A percentile compares a stretch with the other conserved stretches of the same genome.
Conservation (phyloP, 805 yeast species). For the Zygotorulaspora chibaensis region DNA sequence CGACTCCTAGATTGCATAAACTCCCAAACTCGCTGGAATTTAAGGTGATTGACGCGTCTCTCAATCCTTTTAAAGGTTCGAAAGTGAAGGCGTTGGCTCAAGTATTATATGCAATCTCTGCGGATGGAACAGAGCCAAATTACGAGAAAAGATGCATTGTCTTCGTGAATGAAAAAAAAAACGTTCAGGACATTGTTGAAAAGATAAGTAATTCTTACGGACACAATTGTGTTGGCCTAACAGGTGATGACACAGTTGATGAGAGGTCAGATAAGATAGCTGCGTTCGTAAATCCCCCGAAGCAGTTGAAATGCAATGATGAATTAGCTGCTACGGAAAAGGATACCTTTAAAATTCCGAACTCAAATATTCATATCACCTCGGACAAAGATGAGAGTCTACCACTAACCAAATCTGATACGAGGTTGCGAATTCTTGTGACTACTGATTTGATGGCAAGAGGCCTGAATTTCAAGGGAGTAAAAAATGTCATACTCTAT, state of each 20-base stretch:
- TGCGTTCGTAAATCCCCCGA: conserved; percentile 63
- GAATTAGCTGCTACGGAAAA: conserved; percentile 2
- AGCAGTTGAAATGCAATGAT: conserved; percentile 34
- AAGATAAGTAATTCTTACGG: conserved; percentile 46
- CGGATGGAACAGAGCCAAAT: conserved; percentile 77
- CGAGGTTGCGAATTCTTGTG: conserved; percentile 58
- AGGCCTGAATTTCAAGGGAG: conserved; percentile 80
- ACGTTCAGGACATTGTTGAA: conserved; percentile 55
- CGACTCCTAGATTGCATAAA: conserved; percentile 79
- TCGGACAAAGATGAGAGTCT: not conserved
- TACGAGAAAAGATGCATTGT: conserved; percentile 74
- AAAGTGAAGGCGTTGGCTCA: conserved; percentile 84
- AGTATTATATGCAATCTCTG: conserved; percentile 76
- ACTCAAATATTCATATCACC: conserved; percentile 35
- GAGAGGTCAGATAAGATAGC: conserved; percentile 55
- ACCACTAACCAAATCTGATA: conserved; percentile 4
- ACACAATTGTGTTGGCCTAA: conserved; percentile 60
- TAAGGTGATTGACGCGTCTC: conserved; percentile 68
- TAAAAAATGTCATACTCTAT: conserved; percentile 75
- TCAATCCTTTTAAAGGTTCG: conserved; percentile 78
- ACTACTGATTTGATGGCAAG: conserved; percentile 88
- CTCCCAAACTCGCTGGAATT: conserved; percentile 74
- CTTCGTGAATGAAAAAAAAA: conserved; percentile 73
- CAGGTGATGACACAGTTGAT: conserved; percentile 58
- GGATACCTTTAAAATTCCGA: conserved; percentile 24